Conservation (phyloP, 1,284 basidiomycete species). For the Cutaneotrichosporon sp. region DNA sequence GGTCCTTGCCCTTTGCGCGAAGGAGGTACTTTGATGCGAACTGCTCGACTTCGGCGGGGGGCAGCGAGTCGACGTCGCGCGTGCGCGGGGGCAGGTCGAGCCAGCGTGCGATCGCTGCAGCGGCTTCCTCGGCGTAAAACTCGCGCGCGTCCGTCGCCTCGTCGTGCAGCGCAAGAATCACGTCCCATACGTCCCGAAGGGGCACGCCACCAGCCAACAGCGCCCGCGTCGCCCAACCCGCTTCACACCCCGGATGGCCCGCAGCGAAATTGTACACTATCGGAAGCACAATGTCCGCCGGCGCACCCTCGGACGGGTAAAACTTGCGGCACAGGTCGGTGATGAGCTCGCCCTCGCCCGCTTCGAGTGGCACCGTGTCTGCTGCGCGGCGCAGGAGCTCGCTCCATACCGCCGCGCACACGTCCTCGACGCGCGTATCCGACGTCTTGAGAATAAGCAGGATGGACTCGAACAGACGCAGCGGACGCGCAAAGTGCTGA, state of each 20-base stretch:
- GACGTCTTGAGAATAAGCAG: constrained; percentile 89
- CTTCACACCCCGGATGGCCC: constrained; percentile 19
- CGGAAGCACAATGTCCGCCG: constrained; percentile 36
- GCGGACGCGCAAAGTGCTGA: constrained; percentile 79
- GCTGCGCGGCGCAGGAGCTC: constrained; percentile 71
- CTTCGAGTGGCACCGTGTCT: constrained; percentile 10
- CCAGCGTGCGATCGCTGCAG: constrained; percentile 26
- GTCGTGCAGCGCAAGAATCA: constrained; percentile 29
- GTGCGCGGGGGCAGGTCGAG: constrained; percentile 8
- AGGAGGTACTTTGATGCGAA: constrained; percentile 39
- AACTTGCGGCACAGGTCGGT: constrained; percentile 73
- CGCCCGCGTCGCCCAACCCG: constrained; percentile 35
- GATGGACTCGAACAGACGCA: constrained; percentile 76
- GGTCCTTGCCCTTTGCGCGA: constrained; percentile 15
- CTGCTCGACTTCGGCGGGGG: constrained; percentile 31
- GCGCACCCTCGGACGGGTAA: constrained; percentile 72
- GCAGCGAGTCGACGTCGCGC: constrained; percentile 13
- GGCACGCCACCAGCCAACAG: constrained; percentile 37
- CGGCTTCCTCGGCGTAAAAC: constrained; percentile 43
- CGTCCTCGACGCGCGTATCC: constrained; percentile 76
- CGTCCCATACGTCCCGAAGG: constrained; percentile 38
- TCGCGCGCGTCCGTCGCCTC: constrained; percentile 33
- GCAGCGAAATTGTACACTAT: constrained; percentile 31
- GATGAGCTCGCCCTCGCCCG: constrained; percentile 48
- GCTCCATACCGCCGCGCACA: constrained; percentile 82